phyloP scores from a whole-genome alignment of 2,329 filamentous ascomycete genomes.

The Botrytis byssoidea region DNA sequence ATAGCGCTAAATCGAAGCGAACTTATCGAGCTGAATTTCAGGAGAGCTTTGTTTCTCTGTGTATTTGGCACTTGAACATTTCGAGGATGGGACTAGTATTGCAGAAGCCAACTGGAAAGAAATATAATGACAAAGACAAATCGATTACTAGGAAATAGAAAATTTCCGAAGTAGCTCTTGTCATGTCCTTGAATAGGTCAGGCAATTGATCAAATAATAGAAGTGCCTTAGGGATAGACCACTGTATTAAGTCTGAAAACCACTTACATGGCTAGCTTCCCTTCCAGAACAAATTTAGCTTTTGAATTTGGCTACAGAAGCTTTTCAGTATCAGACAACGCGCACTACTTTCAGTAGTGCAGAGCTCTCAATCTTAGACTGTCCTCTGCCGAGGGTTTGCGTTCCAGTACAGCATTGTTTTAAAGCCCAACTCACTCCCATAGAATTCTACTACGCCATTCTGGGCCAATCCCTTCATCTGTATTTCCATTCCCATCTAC shows the following conservation, averaged over 20 bases:
- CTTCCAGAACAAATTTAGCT: background rate
- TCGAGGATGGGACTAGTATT: too few species aligned
- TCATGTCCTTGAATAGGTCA: background rate
- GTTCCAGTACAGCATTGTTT: background rate
- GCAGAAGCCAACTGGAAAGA: too few species aligned
- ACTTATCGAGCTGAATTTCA: background rate
- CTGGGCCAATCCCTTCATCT: background rate
- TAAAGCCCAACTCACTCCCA: background rate
- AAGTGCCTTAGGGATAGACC: background rate
- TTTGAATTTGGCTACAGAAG: background rate
- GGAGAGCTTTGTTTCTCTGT: background rate
- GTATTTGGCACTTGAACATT: background rate
- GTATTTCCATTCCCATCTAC: background rate
- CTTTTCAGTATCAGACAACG: background rate
- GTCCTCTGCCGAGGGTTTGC: background rate
- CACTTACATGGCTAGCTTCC: background rate
- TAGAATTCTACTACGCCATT: background rate
- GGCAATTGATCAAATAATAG: background rate
- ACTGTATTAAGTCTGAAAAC: background rate
- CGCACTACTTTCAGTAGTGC: background rate
- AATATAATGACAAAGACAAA: background rate
- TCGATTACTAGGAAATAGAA: background rate
- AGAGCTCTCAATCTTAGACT: background rate
- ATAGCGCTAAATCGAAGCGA: background rate
- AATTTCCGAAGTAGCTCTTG: background rate